These are phyloP conservation scores for Ceratobasidium sp. DNA, from an alignment of 1,284 basidiomycete genomes.

Conservation along the genomic window DNA sequence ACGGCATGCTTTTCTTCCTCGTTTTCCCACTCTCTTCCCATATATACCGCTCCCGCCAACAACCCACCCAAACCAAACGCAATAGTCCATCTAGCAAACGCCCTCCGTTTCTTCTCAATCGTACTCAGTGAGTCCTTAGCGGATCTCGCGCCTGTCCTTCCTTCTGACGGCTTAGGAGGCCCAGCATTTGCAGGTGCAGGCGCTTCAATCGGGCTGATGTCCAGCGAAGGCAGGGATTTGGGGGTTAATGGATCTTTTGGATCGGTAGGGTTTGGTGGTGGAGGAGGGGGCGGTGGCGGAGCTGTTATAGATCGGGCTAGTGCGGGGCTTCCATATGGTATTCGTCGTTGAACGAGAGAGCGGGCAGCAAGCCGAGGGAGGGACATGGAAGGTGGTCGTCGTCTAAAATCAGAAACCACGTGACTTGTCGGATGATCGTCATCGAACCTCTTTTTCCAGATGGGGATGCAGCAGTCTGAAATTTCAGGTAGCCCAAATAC, in stretches of 20 bases:
- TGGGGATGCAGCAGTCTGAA: neutral
- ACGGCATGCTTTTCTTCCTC: conserved; percentile 62
- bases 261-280: conserved; percentile 53
- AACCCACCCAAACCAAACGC: conserved; percentile 66
- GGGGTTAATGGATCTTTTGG: conserved; percentile 62
- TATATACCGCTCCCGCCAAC: conserved; percentile 68
- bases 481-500: neutral
- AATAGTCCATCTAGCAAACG: conserved; percentile 67
- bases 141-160: conserved; percentile 77
- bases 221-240: conserved; percentile 33
- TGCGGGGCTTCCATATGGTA: conserved; percentile 60
- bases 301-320: conserved; percentile 53
- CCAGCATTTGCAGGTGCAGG: conserved; percentile 20
- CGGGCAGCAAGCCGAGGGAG: conserved; percentile 30
- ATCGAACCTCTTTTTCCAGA: neutral
- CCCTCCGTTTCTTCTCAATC: conserved; percentile 75
- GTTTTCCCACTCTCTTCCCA: conserved; percentile 74
- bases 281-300: conserved; percentile 58
- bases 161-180: conserved; percentile 7
- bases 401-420: conserved; percentile 35
- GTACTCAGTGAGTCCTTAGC: conserved; percentile 79
- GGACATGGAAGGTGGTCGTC: conserved; percentile 19
- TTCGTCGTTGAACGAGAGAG: conserved; percentile 25
- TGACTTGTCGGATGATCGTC: conserved; percentile 4
- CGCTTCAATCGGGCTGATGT: conserved; percentile 39